Evolutionary conservation across 2,329 filamentous ascomycete species (phyloP).

Genomic region (Xylaria sp.): DNA sequence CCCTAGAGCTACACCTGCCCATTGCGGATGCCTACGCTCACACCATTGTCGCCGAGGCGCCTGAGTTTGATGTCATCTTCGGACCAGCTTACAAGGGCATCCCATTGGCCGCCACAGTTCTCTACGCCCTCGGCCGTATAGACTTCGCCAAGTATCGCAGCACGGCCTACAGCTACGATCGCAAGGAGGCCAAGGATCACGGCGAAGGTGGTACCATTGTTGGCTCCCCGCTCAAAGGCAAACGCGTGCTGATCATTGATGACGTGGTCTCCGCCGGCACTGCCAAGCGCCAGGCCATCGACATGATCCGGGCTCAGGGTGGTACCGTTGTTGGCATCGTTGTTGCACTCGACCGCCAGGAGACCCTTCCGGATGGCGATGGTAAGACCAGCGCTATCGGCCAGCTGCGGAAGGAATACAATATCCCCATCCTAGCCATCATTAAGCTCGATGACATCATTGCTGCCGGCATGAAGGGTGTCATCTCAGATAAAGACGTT

Average conservation of each 20-base stretch:
- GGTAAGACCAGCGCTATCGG: constrained; percentile 85
- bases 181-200: constrained; percentile 96
- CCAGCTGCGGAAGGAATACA: constrained; percentile 83
- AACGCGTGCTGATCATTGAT: constrained; percentile 90
- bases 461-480: constrained; percentile 70
- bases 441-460: constrained; percentile 87
- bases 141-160: constrained; percentile 73
- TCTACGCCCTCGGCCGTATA: constrained; percentile 78
- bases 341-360: constrained; percentile 87
- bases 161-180: constrained; percentile 89
- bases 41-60: constrained; percentile 60
- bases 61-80: constrained; percentile 86
- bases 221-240: constrained; percentile 84
- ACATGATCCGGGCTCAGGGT: constrained; percentile 86
- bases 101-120: constrained; percentile 82
- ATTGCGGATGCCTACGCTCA: constrained; percentile 85
- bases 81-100: constrained; percentile 98
- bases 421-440: constrained; percentile 85
- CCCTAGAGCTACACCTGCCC: constrained; percentile 78
- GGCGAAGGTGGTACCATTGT: constrained; percentile 95
- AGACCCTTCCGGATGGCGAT: constrained; percentile 76
- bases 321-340: constrained; percentile 88
- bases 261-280: constrained; percentile 97
- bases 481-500: constrained; percentile 68
- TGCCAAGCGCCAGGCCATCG: constrained; percentile 90